phyloP scores from a whole-genome alignment of 1,139 yeast species.

The Yamadazyma atmosphaerica region DNA sequence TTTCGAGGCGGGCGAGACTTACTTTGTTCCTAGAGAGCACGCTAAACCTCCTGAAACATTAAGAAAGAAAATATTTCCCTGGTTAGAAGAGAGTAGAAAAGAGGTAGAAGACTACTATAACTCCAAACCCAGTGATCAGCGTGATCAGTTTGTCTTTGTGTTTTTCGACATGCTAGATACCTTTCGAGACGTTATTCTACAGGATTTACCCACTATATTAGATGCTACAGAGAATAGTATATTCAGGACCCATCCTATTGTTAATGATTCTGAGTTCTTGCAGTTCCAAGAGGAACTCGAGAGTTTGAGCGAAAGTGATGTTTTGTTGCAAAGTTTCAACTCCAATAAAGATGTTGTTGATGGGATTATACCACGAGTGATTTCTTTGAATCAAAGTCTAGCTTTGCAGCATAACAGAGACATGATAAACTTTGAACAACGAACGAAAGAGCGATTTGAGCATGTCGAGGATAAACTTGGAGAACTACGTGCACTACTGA shows the following conservation, averaged over 20 bases:
- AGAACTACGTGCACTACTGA: no score
- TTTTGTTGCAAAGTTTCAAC: no score
- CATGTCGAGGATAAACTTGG: no score
- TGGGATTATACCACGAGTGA: no score
- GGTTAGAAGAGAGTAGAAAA: slow-evolving; percentile 1
- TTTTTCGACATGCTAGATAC: neutral
- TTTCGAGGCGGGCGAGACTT: neutral
- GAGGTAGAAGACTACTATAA: neutral
- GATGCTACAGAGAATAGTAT: neutral
- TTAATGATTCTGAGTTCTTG: neutral
- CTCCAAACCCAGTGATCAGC: neutral
- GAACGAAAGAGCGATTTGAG: no score
- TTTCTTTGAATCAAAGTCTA: no score
- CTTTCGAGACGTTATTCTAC: neutral
- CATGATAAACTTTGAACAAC: no score
- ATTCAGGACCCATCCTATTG: neutral
- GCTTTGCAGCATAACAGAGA: no score
- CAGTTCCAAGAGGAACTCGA: no score
- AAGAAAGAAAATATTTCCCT: slow-evolving; percentile 1
- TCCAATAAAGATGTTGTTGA: no score
- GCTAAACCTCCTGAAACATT: neutral
- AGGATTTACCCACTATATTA: neutral
- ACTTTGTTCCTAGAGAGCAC: neutral
- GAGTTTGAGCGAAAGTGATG: no score
- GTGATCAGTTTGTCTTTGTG: neutral